Evolutionary conservation across 148 eudicot species (phyloP), one percentile per base, ranked within the genome.

Genomic region (Spergularia marina): DNA sequence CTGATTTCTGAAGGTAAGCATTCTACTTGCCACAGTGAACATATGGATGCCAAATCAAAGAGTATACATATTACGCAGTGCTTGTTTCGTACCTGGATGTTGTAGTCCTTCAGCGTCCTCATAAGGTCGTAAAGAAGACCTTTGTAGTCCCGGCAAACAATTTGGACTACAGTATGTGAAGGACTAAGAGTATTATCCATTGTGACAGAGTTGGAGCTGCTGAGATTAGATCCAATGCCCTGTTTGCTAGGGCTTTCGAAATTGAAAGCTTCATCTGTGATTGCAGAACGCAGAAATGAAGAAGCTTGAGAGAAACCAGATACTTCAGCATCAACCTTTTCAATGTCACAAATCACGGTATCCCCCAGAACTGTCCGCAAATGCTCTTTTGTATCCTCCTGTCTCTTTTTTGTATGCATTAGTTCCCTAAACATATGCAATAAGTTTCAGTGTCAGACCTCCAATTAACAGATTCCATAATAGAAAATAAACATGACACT

Each of bases 101-200:
- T 87, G 76, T 85, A 91, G 74, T 94, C 98, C 79, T 94, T 94
- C 57, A 94, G 77, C 23, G 93, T 88, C 72, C 98, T 81, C 98
- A 94, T 90, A 25, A 91, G 85, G 74, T 94, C 97, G 58, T 91
- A 91, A 36, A 94, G 84, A 54, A 94, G 95, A 81, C 97, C 98
- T 77, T 84, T 89, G 80, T 94, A 94, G 81, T 91, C 97, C 73
- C 68, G 85, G 77, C 96, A 94, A 79, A 85, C 84, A 61, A 94
- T 91, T 78, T 91, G 95, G 77, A 94, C 85, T 40, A 94, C 87
- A 15, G 97, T 94, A 81, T 94, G 98, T 18, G 90, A 82, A 55
- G 96, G 98, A 68, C 98, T 91, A 55, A 94, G 87, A 68, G 83
- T 79, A 81, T 91, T 90, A 78, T 94, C 98, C 76, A 94, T 74